Base-by-base conservation (phyloP, 2,329 filamentous ascomycete genomes). In the Aureobasidium namibiae region DNA sequence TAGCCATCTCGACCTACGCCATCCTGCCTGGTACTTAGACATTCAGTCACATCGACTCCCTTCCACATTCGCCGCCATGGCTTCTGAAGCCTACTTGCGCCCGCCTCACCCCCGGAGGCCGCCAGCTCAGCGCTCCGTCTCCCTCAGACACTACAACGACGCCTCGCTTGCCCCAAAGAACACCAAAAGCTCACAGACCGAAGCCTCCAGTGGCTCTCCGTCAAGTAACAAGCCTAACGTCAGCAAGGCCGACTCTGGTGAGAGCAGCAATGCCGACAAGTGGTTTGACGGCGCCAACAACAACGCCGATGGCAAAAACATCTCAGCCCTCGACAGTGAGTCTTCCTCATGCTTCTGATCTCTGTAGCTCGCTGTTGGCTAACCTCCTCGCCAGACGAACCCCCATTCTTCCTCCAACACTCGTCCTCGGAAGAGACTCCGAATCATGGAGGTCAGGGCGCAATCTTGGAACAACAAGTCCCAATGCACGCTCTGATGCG, bases 281-380 rank as follows among this genome's bases (percentile, higher is more conserved):
- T 81, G 78, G 78, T 81, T 80, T 54, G 76, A 80, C 48, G 74
- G 72, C 42, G 77, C 74, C 38, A 81, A 81, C 70, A 77, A 78
- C 66, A 72, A 77, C 33, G 74, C 76, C 14, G 65, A 66, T 18
- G 72, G 73, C 52, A 68, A 69, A 59, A 70, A 67, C 56, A 69
- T 68, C 61, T 69, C 67, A 57, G 60, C 76, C 49, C 65, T 69
- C 54, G 76, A 79, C 65, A 75, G 76, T 72, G 66, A 71, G 68
- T 61, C 34, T 34, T 38, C 1, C 7, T 10, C 7, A 34, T 49
- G 9, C 13, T 23, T 29, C 13, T 36, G 9, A 14, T 24, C 13
- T n/a, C 13, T 44, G 24, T 23, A 21, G 34, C 54, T 38, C 29
- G 21, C 11, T 24, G n/a, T 26, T 38, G 18, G 8, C 34, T 31